Conservation (phyloP, 148 eudicot genomes). For the Spergularia marina region DNA sequence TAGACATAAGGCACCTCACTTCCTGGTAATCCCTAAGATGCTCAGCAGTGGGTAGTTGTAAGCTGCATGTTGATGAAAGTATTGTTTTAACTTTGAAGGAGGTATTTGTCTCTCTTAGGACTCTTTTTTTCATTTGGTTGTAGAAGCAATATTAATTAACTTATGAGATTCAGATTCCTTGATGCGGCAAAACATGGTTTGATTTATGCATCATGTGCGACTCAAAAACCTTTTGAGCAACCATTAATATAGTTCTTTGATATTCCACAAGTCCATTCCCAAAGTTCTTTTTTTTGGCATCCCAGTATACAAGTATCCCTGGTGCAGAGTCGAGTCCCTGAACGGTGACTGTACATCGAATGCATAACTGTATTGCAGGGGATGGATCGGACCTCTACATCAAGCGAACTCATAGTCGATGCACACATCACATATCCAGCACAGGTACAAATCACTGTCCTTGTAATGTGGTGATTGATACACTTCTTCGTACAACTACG, state of each 20-base stretch:
- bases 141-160: neutral
- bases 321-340: constrained; percentile 18
- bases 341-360: constrained; percentile 27
- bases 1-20: neutral
- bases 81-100: neutral
- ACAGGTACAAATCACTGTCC: constrained; percentile 27
- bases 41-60: constrained; percentile 1
- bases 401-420: constrained; percentile 21
- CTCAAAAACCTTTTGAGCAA: neutral
- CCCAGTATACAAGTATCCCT: neutral
- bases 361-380: constrained; percentile 3
- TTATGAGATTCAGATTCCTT: neutral
- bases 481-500: constrained; percentile 1
- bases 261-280: neutral
- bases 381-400: constrained; percentile 19
- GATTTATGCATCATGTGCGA: neutral
- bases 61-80: neutral
- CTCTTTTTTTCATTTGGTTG: neutral
- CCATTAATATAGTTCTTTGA: neutral
- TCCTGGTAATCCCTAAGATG: neutral
- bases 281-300: neutral
- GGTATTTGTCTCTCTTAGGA: neutral
- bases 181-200: neutral
- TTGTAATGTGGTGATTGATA: constrained; percentile 12
- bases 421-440: constrained; percentile 22